A percentile compares a stretch with the other conserved stretches of the same genome.
Conservation (phyloP, 805 yeast species). For the Priceomyces haplophilus region DNA sequence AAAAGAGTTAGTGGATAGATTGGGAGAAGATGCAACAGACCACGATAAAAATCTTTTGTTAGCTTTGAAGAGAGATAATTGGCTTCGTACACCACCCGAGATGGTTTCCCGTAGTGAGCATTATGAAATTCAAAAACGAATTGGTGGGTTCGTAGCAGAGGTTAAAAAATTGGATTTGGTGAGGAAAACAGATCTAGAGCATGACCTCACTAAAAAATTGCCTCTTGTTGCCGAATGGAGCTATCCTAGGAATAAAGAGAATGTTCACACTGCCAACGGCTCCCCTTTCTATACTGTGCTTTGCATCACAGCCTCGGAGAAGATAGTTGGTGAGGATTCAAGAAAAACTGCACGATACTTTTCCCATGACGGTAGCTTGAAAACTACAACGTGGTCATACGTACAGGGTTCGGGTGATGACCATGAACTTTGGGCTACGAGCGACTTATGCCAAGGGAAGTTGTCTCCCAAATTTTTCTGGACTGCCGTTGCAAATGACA, state of each 20-base stretch:
- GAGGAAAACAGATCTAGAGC: conserved; percentile 25
- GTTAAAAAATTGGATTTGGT: conserved; percentile 42
- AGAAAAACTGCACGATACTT: conserved; percentile 48
- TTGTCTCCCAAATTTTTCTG: conserved; percentile 58
- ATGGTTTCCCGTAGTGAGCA: conserved; percentile 59
- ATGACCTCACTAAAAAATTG: conserved; percentile 25
- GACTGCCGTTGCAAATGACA: conserved; percentile 26
- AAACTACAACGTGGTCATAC: conserved; percentile 37
- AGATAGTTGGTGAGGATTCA: conserved; percentile 25
- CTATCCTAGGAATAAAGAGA: conserved; percentile 46
- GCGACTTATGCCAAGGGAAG: conserved; percentile 39
- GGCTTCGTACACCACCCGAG: conserved; percentile 34
- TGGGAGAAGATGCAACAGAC: conserved; percentile 1
- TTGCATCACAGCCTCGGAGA: conserved; percentile 60
- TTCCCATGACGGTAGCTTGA: conserved; percentile 1
- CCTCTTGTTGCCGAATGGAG: conserved; percentile 70
- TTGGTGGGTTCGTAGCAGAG: conserved; percentile 49
- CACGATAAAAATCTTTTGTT: conserved; percentile 1
- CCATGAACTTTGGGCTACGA: conserved; percentile 74
- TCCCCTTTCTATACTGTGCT: conserved; percentile 35
- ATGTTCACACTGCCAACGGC: neutral
- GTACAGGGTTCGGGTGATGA: conserved; percentile 96
- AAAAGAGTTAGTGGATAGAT: conserved; percentile 2
- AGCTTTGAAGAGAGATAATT: conserved; percentile 20
- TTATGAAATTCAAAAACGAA: conserved; percentile 42